phyloP scores from a whole-genome alignment of 2,329 filamentous ascomycete genomes.

The Beauveria australis region DNA sequence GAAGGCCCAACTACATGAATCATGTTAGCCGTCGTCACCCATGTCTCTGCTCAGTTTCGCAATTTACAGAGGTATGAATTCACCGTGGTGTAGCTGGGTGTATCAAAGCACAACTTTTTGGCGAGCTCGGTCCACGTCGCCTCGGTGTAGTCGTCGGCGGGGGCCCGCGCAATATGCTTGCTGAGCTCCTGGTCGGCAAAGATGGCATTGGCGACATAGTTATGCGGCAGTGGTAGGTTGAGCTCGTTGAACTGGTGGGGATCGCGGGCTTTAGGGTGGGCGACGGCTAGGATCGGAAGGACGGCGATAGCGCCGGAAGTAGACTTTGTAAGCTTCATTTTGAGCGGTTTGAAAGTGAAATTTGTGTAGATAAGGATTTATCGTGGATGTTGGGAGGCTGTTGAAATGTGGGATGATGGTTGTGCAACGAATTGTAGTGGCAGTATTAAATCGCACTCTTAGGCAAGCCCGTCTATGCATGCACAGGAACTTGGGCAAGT shows the following conservation, averaged over 20 bases:
- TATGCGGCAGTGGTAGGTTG: background rate
- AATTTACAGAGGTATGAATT: constrained; percentile 2
- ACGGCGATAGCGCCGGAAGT: background rate
- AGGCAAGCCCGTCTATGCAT: no score
- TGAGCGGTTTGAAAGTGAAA: background rate
- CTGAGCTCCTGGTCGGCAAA: constrained; percentile 1
- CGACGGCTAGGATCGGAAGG: background rate
- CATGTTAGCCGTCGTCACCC: background rate
- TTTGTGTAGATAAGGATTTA: no score
- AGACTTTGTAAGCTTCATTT: background rate
- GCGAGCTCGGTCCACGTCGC: background rate
- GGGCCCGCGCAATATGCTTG: background rate
- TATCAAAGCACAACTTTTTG: background rate
- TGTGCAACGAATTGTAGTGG: no score
- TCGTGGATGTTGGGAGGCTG: no score
- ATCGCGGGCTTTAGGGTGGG: background rate
- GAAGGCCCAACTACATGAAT: background rate
- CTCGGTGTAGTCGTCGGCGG: background rate
- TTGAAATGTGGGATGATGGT: no score
- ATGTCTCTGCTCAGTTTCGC: background rate
- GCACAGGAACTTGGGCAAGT: no score
- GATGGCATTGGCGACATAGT: background rate
- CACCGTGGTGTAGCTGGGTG: background rate
- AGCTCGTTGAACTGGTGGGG: background rate
- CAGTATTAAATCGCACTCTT: no score